Conservation (phyloP, 2,329 filamentous ascomycete genomes). For the Esteya vermicola region DNA sequence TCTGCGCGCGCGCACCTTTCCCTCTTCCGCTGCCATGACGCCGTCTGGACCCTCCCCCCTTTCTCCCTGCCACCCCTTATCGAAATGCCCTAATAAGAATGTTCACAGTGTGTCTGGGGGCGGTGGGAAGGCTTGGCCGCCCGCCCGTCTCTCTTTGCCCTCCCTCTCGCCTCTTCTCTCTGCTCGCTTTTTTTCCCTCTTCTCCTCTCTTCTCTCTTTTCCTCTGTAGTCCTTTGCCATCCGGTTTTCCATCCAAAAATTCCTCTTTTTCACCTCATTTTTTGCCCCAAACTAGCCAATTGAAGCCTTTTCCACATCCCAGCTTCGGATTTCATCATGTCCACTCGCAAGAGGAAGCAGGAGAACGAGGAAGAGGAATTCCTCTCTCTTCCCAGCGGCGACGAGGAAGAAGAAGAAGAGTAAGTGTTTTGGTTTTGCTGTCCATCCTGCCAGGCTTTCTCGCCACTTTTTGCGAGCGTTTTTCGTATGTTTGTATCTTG, state of each 20-base stretch:
- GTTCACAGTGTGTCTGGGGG: neutral
- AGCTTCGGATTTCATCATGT: slow-evolving; percentile 21
- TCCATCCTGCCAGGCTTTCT: no score
- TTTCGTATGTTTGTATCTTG: neutral
- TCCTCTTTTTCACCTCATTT: neutral
- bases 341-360: slow-evolving; percentile 39
- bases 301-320: neutral
- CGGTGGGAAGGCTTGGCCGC: no score
- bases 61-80: neutral
- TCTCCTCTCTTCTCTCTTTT: slow-evolving; percentile 4
- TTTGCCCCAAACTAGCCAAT: slow-evolving; percentile 1
- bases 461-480: neutral
- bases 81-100: neutral
- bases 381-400: slow-evolving; percentile 36
- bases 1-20: neutral
- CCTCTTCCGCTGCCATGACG: neutral
- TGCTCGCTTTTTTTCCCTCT: slow-evolving; percentile 11
- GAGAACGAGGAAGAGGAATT: slow-evolving; percentile 39
- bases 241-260: slow-evolving; percentile 1
- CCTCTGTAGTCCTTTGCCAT: no score
- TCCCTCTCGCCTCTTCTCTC: slow-evolving; percentile 3
- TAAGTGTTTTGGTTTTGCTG: slow-evolving; percentile 19
- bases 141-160: slow-evolving; percentile 1
- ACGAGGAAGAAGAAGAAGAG: slow-evolving; percentile 36
- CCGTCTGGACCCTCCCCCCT: neutral